Evolutionary conservation across 78 protist genomes (phyloP), one percentile per base, ranked within the genome.

Genomic region (Cavenderia fasciculata): DNA sequence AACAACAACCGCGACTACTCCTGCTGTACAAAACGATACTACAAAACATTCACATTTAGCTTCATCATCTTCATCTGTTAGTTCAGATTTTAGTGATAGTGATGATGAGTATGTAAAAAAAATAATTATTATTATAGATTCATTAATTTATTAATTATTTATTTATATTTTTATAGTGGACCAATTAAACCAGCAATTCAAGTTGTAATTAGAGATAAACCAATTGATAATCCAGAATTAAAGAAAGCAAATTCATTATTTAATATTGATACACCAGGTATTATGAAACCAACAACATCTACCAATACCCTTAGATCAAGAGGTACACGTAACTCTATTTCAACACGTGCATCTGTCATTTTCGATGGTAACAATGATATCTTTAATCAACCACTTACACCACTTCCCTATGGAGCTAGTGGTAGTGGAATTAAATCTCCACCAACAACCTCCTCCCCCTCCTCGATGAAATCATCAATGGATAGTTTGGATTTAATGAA

Each of bases 151-250:
- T 4, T 56, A 56, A 12, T 25, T 19, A 56, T 56, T 6, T 25
- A 12, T 6, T 61, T 2, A n/a, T n/a, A 31, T 4, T 18, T 18
- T 61, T 21, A 34, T 36, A n/a, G n/a, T 40, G 38, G 72, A 33
- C 57, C 49, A 2, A 54, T 68, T 41, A 82, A 82, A 43, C 89
- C 89, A 52, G 89, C 66, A 3, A 82, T 82, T 43, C 89, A 82
- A 57, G 89, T 82, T n/a, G 89, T 82, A 0, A 82, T 82, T 69
- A 49, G 89, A 41, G 89, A 82, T n/a, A 82, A 69, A 57, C 89
- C 89, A 41, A 82, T 82, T 56, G 89, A 68, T 33, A 2, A 14
- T 4, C 77, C 40, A 63, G 25, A 33, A 21, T 40, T 63, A 57
- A 57, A 46, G 40, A 49, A 51, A 12, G 62, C 36, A 19, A 51